Conservation (phyloP, 768 basidiomycete species). For the Suillus spraguei region DNA sequence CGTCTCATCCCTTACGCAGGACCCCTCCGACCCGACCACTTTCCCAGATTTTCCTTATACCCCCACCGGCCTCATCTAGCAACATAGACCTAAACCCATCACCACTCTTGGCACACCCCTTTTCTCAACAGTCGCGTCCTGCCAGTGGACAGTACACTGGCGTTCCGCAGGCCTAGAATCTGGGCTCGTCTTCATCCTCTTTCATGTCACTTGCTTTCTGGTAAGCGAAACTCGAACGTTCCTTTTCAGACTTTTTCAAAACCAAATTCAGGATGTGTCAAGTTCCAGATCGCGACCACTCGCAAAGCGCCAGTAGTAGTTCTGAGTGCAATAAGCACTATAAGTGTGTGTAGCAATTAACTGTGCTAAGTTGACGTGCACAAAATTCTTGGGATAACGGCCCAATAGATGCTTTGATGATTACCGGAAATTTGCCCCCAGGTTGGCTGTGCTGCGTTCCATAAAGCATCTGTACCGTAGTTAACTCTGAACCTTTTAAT, state of each 20-base stretch:
- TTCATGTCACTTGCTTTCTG: background rate
- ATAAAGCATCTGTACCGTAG: background rate
- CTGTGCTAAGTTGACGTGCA: background rate
- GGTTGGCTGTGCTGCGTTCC: background rate
- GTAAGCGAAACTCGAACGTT: background rate
- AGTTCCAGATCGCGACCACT: background rate
- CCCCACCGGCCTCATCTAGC: conserved; percentile 14
- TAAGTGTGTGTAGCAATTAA: background rate
- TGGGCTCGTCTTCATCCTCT: background rate
- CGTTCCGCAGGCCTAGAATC: conserved; percentile 25
- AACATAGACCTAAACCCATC: conserved; percentile 7
- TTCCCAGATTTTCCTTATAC: conserved; percentile 33
- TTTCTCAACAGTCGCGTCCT: conserved; percentile 16
- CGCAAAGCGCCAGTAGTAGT: background rate
- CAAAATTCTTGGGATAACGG: background rate
- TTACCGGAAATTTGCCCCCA: background rate
- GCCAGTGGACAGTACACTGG: conserved; percentile 22
- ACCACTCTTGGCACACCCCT: conserved; percentile 14
- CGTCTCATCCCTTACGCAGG: conserved; percentile 21
- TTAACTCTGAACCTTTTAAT: background rate
- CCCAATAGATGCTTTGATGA: background rate
- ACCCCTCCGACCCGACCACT: conserved; percentile 40
- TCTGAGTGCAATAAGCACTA: background rate
- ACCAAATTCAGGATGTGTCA: background rate
- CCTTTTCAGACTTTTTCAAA: background rate